These are phyloP conservation scores for Piromyces sp. DNA, from an alignment of 192 early-diverging fungal genomes.

Conservation along the genomic window DNA sequence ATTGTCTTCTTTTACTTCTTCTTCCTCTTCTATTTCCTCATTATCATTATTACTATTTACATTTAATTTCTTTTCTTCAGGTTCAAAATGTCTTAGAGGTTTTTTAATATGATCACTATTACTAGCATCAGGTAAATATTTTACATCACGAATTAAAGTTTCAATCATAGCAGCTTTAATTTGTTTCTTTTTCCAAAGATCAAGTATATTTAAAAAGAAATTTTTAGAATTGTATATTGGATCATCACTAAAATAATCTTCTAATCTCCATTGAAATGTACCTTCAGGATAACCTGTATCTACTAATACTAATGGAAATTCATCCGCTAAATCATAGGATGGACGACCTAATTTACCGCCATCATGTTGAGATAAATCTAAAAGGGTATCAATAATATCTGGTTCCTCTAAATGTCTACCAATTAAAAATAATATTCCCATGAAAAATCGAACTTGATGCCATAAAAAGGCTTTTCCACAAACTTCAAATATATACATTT, in stretches of 20 bases:
- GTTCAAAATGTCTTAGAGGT: not conserved
- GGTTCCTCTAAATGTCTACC: conserved; percentile 65
- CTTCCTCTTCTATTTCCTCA: no score
- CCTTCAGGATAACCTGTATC: conserved; percentile 58
- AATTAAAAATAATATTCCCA: conserved; percentile 69
- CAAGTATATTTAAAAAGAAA: not conserved
- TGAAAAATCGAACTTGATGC: conserved; percentile 97
- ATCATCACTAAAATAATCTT: not conserved
- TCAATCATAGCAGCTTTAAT: not conserved
- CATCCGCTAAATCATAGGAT: conserved; percentile 81
- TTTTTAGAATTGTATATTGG: not conserved
- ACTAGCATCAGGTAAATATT: not conserved
- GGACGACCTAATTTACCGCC: conserved; percentile 41
- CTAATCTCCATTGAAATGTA: not conserved
- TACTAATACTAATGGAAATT: conserved; percentile 71
- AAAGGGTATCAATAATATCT: conserved; percentile 40
- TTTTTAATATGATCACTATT: not conserved
- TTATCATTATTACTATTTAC: not conserved
- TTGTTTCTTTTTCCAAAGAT: not conserved
- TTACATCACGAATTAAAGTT: not conserved
- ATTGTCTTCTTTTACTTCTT: no score
- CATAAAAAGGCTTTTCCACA: conserved; percentile 80
- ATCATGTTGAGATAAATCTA: conserved; percentile 40
- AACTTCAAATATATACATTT: conserved; percentile 22
- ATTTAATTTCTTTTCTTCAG: not conserved